Evolutionary conservation across 176 grass and related monocot genomes (phyloP).

Genomic region (Bothriochloa decipiens): DNA sequence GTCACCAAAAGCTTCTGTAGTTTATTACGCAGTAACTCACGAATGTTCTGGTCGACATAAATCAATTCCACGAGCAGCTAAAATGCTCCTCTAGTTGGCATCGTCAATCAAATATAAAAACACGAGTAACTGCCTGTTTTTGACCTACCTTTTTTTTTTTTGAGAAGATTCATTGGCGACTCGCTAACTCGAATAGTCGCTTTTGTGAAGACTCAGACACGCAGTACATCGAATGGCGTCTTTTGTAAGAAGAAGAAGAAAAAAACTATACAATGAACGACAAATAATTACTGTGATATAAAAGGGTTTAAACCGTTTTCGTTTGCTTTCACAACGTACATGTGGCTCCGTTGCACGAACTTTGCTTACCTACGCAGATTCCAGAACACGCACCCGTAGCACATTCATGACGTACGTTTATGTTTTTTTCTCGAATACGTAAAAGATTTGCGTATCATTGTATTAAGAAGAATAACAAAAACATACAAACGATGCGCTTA

Average conservation of each 20-base stretch:
- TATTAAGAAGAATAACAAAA: too few species aligned
- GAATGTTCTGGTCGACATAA: neutral
- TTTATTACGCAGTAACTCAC: neutral
- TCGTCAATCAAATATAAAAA: neutral
- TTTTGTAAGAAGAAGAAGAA: neutral
- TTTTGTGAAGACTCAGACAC: neutral
- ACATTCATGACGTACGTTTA: too few species aligned
- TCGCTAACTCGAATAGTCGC: neutral
- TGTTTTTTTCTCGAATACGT: too few species aligned
- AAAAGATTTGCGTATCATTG: too few species aligned
- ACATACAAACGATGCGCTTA: too few species aligned
- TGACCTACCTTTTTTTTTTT: neutral
- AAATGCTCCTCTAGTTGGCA: neutral
- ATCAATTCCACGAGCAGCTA: neutral
- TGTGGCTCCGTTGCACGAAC: neutral
- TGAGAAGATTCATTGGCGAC: neutral
- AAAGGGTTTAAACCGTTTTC: neutral
- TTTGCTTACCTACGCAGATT: too few species aligned
- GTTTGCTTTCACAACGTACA: neutral
- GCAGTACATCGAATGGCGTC: neutral
- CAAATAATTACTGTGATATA: neutral
- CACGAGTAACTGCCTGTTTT: neutral
- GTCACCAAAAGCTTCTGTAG: neutral
- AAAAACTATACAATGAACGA: neutral
- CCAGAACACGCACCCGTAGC: too few species aligned